Base-by-base conservation (phyloP, 371 early-diverging fungal genomes). In the Mortierella sp. region DNA sequence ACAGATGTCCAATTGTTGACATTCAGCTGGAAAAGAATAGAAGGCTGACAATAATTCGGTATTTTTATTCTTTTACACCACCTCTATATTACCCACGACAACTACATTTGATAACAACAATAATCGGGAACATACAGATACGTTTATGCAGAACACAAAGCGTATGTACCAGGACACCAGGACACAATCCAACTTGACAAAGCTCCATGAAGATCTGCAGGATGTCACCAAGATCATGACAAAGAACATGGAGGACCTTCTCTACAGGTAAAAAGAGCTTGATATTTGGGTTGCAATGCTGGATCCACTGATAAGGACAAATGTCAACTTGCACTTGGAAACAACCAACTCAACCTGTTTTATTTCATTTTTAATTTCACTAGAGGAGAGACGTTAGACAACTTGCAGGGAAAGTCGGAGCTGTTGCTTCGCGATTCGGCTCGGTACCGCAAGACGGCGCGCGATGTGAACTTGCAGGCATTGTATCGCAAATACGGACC, bases 161-260 rank as follows among this genome's bases (percentile, higher is more conserved):
- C 94, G 95, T 80, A 93, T 97, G 77, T 99, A 97, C 90, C 96
- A 98, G 90, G 98, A 99, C 88, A 94, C 96, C 75, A 92, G 98
- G 79, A 95, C 98, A n/a, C 96, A 97, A 87, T 92, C 94, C 76
- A 98, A 99, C 84, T 82, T 99, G 89, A 90, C 96, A 78, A 97
- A 97, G 87, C 89, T 99, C 52, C 97, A 99, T 87, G 98, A 98
- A 80, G 99, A 99, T 88, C 88, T 99, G 80, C 95, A 96, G 75
- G 99, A 98, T 88, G 99, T 99, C 10, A 96, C 97, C 44, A 94
- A 97, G 80, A 99, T 99, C 76, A 98, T 99, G 99, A 99, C 97
- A 21, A 97, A 96, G 86, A 99, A 99, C 89, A 98, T 99, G 94
- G 96, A 97, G 78, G 99, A 99, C 88, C 90, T 99, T 55, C 91